Evolutionary conservation across 73 alveolate species (phyloP), one percentile per base, ranked within the genome.

Genomic region (Paraurostyla sp.): DNA sequence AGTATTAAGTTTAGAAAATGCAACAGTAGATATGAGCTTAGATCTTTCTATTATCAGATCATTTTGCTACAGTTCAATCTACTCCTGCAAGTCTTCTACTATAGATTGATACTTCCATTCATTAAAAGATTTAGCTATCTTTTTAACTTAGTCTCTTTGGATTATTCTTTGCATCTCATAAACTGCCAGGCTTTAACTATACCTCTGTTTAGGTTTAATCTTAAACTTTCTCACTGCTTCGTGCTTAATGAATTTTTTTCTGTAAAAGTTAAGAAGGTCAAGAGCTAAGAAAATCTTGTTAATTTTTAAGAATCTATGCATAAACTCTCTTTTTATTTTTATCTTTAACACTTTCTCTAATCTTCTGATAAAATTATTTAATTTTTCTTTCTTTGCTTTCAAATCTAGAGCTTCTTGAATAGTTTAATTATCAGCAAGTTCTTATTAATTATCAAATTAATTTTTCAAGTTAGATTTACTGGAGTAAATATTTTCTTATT

Each of bases 1-100:
- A 27, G 32, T 33, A 38, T 65, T 38, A 11, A 38, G 25, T 65
- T 65, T 65, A 13, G 82, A 65, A 38, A 65, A 65, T 38, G 82
- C 82, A 18, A 65, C 82, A 15, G 41, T 65, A 0, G 58, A 38
- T 2, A 65, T 38, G 35, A 65, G 58, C 23, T 65, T 65, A 11
- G 82, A 65, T 40, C 25, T 38, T 40, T 65, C 82, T 11, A 65
- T 65, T 20, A 65, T 65, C 33, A 65, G 29, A 65, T 65, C 82
- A 35, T 65, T 65, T 15, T 40, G 9, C 23, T 22, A 40, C 41
- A 65, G 41, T 30, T 65, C 40, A 13, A 65, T 7, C 38, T 65
- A 40, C 23, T 65, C 82, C 13, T 65, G 23, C 18, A 11, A 16
- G 41, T 65, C 82, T 16, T 65, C 56, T 7, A 38, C 13, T 38